Conservation (phyloP, 78 protist genomes). For the Isochrysis galbana region DNA sequence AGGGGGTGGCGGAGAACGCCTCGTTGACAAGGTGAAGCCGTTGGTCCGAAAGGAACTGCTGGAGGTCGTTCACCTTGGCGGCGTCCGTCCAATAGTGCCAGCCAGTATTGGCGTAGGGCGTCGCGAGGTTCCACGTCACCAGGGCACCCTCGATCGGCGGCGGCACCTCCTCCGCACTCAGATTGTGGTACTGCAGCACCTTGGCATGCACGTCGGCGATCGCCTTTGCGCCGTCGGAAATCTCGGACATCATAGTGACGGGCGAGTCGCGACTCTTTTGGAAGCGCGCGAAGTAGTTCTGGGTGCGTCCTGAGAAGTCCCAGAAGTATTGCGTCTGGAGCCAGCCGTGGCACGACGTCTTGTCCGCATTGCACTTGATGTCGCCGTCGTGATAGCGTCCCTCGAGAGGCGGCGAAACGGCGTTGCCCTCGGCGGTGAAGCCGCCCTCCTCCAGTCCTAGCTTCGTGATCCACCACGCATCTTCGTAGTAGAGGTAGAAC, state of each 20-base stretch:
- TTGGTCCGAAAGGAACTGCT: background rate
- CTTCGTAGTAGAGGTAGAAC: background rate
- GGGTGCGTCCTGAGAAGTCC: background rate
- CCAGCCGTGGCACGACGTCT: background rate
- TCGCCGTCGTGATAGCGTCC: constrained; percentile 16
- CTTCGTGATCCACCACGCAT: background rate
- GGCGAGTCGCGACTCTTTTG: background rate
- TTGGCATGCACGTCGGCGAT: background rate
- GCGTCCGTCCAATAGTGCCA: constrained; percentile 22
- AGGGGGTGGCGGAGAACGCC: background rate
- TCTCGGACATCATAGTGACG: background rate
- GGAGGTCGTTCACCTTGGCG: background rate
- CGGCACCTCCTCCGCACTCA: background rate
- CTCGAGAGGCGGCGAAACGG: background rate
- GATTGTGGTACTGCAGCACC: background rate
- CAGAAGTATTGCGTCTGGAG: background rate
- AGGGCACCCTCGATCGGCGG: background rate
- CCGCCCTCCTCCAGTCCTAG: background rate
- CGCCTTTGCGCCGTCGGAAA: background rate
- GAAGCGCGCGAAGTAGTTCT: constrained; percentile 12
- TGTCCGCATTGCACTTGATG: background rate
- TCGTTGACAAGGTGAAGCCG: background rate
- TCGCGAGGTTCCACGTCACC: background rate
- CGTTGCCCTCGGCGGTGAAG: background rate
- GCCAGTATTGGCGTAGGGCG: background rate